These are phyloP conservation scores for Ophiostoma quercus DNA, from an alignment of 2,329 filamentous ascomycete genomes.

Conservation along the genomic window DNA sequence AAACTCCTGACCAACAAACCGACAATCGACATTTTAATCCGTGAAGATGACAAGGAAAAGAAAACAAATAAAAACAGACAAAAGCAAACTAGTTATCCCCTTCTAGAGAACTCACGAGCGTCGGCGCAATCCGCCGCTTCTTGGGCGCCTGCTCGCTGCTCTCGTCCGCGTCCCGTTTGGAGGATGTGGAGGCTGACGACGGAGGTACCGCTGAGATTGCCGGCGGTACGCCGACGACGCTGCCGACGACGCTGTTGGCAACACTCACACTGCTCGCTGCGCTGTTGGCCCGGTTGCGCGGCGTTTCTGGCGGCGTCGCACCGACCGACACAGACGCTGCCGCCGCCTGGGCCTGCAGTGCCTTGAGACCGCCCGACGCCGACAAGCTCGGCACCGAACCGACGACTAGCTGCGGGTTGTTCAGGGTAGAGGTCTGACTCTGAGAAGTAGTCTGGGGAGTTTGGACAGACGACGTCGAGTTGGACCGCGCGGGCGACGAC, in stretches of 20 bases:
- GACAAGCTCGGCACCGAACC: conserved; percentile 72
- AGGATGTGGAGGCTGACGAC: neutral
- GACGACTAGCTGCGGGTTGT: conserved; percentile 72
- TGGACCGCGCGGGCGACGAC: conserved; percentile 76
- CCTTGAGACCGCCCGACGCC: conserved; percentile 56
- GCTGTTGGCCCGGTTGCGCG: conserved; percentile 56
- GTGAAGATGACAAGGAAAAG: neutral
- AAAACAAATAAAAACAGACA: neutral
- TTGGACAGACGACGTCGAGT: conserved; percentile 73
- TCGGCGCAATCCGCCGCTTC: conserved; percentile 66
- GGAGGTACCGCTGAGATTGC: conserved; percentile 13
- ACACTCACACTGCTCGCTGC: conserved; percentile 37
- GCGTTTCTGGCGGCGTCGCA: conserved; percentile 83
- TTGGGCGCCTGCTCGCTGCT: conserved; percentile 47
- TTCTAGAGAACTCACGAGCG: conserved; percentile 42
- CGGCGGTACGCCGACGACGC: conserved; percentile 28
- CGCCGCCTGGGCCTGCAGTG: neutral
- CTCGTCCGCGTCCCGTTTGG: conserved; percentile 50
- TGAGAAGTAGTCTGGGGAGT: conserved; percentile 29
- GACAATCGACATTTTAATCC: conserved; percentile 1
- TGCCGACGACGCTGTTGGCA: conserved; percentile 12
- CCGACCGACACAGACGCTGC: neutral
- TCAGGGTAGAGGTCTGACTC: conserved; percentile 38
- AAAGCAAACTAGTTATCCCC: conserved; percentile 1
- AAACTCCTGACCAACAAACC: neutral